Evolutionary conservation across 2,329 filamentous ascomycete genomes (phyloP).

Genomic region (Ceratocystiopsis brevicomis): DNA sequence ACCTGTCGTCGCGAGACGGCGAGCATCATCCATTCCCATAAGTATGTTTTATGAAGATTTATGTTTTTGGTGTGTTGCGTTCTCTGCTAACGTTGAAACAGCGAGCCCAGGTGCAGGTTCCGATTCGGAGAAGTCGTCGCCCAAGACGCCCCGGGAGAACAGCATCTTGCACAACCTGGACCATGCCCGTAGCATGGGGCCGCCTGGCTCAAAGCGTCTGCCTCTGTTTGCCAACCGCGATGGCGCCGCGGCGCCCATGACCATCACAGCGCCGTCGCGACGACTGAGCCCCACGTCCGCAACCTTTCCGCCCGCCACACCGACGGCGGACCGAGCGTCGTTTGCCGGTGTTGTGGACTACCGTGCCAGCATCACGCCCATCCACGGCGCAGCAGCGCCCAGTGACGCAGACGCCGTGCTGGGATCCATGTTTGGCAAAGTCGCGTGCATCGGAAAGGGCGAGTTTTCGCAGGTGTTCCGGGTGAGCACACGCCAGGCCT

Average conservation of each 20-base stretch:
- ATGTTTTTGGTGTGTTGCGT: too few species aligned
- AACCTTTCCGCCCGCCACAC: constrained; percentile 51
- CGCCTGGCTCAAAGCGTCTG: constrained; percentile 63
- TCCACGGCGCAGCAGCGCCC: constrained; percentile 44
- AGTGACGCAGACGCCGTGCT: constrained; percentile 60
- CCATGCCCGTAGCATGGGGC: constrained; percentile 28
- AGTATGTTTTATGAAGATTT: too few species aligned
- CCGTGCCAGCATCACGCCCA: constrained; percentile 44
- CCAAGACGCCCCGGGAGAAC: constrained; percentile 61
- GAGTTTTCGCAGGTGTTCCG: constrained; percentile 90
- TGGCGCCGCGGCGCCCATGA: background rate
- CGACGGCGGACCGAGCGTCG: constrained; percentile 41
- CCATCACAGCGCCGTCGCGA: constrained; percentile 11
- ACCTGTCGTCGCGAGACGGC: too few species aligned
- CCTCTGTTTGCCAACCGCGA: too few species aligned
- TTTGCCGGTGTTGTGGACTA: constrained; percentile 35
- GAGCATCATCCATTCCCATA: too few species aligned
- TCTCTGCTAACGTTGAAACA: too few species aligned
- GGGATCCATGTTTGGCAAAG: constrained; percentile 57
- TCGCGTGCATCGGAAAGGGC: constrained; percentile 65
- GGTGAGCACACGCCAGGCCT: constrained; percentile 31
- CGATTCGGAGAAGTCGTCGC: constrained; percentile 32
- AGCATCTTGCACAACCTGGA: constrained; percentile 4
- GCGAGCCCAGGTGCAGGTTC: constrained; percentile 34
- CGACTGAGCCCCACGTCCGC: constrained; percentile 7